These are phyloP conservation scores for Colletotrichum euphorbiae DNA, from an alignment of 2,329 filamentous ascomycete genomes.

Conservation along the genomic window DNA sequence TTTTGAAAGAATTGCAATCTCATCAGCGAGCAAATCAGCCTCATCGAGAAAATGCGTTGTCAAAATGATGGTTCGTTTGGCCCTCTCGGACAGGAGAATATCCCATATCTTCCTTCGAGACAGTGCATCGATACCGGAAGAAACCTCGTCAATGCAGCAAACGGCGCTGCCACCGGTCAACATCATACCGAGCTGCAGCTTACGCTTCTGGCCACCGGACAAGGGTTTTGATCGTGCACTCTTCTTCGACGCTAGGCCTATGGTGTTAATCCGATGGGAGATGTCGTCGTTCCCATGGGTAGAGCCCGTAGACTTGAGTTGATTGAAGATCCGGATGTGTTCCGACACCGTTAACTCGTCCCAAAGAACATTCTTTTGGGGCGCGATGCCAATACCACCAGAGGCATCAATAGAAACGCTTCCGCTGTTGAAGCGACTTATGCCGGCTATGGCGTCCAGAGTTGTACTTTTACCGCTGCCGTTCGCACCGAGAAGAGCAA, in stretches of 20 bases:
- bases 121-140: conserved; percentile 78
- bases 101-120: conserved; percentile 64
- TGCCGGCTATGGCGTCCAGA: conserved; percentile 47
- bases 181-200: conserved; percentile 83
- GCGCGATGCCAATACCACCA: conserved; percentile 78
- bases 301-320: conserved; percentile 68
- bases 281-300: conserved; percentile 58
- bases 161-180: conserved; percentile 79
- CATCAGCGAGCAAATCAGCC: conserved; percentile 77
- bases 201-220: conserved; percentile 81
- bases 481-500: conserved; percentile 77
- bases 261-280: conserved; percentile 65
- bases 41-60: conserved; percentile 85
- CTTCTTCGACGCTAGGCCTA: conserved; percentile 74
- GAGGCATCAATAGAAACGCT: conserved; percentile 77
- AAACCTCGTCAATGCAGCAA: conserved; percentile 81
- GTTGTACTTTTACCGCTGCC: conserved; percentile 85
- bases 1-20: conserved; percentile 77
- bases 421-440: conserved; percentile 63
- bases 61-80: conserved; percentile 73
- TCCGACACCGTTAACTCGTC: conserved; percentile 77
- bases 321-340: conserved; percentile 77
- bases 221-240: conserved; percentile 71
- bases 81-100: conserved; percentile 76
- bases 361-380: conserved; percentile 83